Evolutionary conservation across 192 early-diverging fungal species (phyloP).

Genomic region (Linnemannia hyalina): DNA sequence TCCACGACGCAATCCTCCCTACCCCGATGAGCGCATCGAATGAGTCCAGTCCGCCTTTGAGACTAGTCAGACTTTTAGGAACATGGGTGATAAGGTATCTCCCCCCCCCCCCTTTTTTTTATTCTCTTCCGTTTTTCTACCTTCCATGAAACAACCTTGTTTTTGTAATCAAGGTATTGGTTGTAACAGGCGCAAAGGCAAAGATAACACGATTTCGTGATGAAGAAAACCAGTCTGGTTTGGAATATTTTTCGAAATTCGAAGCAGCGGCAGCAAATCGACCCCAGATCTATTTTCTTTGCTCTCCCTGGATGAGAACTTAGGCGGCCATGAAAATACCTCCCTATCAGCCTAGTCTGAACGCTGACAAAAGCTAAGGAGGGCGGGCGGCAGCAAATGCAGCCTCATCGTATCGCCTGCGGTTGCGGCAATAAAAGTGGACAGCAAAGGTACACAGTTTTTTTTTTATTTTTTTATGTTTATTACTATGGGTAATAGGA

Average conservation of each 20-base stretch:
- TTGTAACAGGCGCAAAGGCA: neutral
- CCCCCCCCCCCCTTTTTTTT: neutral
- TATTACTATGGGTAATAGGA: too few relatives aligned
- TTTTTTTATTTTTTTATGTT: too few relatives aligned
- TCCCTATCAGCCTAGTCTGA: neutral
- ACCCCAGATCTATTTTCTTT: too few relatives aligned
- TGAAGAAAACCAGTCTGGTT: neutral
- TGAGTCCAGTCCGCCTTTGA: constrained; percentile 2
- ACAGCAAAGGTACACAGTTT: too few relatives aligned
- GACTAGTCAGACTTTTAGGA: neutral
- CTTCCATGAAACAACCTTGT: too few relatives aligned
- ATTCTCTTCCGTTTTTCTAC: neutral
- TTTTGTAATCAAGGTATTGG: too few relatives aligned
- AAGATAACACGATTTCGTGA: neutral
- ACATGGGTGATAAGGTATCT: neutral
- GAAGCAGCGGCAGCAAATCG: too few relatives aligned
- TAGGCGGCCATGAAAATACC: neutral
- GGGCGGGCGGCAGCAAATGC: too few relatives aligned
- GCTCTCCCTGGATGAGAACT: neutral
- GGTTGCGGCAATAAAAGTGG: too few relatives aligned
- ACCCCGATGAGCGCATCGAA: constrained; percentile 9
- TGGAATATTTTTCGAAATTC: neutral
- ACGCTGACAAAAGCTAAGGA: too few relatives aligned
- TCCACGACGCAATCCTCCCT: constrained; percentile 11
- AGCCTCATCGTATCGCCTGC: too few relatives aligned